A percentile compares a stretch with the other conserved stretches of the same genome.
phyloP scores from a whole-genome alignment of 1,139 yeast genomes.

The Taphrina populina region DNA sequence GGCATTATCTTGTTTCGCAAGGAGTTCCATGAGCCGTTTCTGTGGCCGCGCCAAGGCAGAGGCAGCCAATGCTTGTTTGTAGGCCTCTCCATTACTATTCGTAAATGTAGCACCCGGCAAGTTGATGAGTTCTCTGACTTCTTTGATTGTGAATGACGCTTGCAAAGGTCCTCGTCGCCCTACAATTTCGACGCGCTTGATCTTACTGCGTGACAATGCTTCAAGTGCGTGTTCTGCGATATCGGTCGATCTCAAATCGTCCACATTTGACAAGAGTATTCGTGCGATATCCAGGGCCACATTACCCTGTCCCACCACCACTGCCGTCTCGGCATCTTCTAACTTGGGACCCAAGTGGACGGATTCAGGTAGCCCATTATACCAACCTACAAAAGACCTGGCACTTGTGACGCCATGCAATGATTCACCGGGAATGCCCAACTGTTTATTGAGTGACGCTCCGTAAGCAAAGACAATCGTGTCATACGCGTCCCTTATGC shows the following conservation, averaged over 20 bases:
- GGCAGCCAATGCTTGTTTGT: constrained; percentile 42
- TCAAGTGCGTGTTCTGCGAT: constrained; percentile 63
- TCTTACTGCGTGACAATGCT: constrained; percentile 53
- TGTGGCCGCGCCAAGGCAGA: constrained; percentile 58
- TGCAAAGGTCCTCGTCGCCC: constrained; percentile 76
- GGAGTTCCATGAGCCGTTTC: constrained; percentile 65
- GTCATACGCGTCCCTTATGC: constrained; percentile 60
- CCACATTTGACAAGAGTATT: constrained; percentile 60
- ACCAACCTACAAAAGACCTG: constrained; percentile 90
- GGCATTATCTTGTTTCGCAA: constrained; percentile 52
- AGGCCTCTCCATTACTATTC: constrained; percentile 53
- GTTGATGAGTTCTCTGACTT: constrained; percentile 77
- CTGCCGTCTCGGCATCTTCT: constrained; percentile 61
- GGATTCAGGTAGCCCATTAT: constrained; percentile 79
- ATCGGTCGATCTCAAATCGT: constrained; percentile 61
- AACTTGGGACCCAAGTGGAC: constrained; percentile 55
- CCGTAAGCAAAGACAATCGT: constrained; percentile 82
- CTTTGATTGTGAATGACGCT: constrained; percentile 90
- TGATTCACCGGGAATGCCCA: constrained; percentile 62
- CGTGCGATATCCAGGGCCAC: constrained; percentile 95
- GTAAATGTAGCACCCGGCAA: constrained; percentile 59
- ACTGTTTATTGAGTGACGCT: constrained; percentile 60
- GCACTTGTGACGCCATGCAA: constrained; percentile 72
- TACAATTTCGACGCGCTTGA: constrained; percentile 65
- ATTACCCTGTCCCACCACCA: constrained; percentile 93